These are phyloP conservation scores for Paramecium pentaurelia DNA, from an alignment of 73 alveolate species.

Conservation along the genomic window DNA sequence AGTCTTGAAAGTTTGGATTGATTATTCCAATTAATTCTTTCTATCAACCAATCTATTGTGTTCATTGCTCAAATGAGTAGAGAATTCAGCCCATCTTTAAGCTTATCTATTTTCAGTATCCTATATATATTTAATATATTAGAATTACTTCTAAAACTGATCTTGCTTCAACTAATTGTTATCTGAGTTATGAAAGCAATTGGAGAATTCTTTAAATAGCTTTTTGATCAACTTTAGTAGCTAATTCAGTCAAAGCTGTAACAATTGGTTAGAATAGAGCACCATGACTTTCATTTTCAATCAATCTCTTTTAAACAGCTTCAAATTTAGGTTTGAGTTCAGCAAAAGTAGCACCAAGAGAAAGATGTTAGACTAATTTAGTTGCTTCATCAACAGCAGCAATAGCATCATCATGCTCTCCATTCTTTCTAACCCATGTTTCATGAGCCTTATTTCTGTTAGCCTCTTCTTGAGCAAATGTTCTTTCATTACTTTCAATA, in stretches of 20 bases:
- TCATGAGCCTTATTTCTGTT: conserved; percentile 47
- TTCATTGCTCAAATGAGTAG: conserved; percentile 43
- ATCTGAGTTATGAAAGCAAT: conserved; percentile 16
- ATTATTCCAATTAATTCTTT: conserved; percentile 48
- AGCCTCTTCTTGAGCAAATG: conserved; percentile 29
- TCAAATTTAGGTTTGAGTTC: conserved; percentile 41
- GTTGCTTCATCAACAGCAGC: conserved; percentile 51
- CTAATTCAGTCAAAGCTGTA: conserved; percentile 44
- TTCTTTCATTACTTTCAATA: conserved; percentile 41
- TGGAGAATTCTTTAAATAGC: conserved; percentile 36
- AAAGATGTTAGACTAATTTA: conserved; percentile 31
- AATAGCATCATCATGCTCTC: conserved; percentile 44
- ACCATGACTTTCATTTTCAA: conserved; percentile 51
- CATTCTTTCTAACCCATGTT: conserved; percentile 44
- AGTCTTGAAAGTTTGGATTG: conserved; percentile 8
- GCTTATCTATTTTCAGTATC: conserved; percentile 53
- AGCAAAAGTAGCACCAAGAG: conserved; percentile 43
- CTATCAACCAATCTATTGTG: conserved; percentile 44
- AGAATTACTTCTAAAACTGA: background rate
- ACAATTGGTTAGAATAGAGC: conserved; percentile 44
- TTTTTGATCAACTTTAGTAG: conserved; percentile 38
- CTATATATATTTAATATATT: background rate
- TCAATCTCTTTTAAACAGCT: conserved; percentile 12
- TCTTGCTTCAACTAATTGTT: conserved; percentile 31
- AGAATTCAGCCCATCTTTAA: conserved; percentile 47